These are phyloP conservation scores for Mycena galopus DNA, from an alignment of 768 basidiomycete genomes.

Conservation along the genomic window DNA sequence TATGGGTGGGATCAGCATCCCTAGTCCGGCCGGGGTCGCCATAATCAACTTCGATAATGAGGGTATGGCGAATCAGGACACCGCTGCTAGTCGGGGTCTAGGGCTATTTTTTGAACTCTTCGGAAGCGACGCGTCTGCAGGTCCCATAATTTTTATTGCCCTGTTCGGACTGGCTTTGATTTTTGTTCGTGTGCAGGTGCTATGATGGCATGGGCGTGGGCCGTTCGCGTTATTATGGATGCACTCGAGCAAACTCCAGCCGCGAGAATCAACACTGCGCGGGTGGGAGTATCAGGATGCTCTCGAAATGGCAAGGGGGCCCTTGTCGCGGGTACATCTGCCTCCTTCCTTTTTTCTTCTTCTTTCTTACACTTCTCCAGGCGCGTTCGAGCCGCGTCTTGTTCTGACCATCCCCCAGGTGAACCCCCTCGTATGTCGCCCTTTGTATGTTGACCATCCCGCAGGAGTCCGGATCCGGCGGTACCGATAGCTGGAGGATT, in stretches of 20 bases:
- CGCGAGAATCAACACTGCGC: constrained; percentile 61
- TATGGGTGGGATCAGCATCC: constrained; percentile 58
- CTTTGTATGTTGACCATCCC: constrained; percentile 71
- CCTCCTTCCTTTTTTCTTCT: no score
- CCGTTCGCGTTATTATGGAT: constrained; percentile 70
- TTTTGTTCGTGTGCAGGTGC: constrained; percentile 43
- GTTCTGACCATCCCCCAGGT: constrained; percentile 72
- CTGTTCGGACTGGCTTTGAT: neutral
- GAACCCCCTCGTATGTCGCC: no score
- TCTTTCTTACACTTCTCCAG: neutral
- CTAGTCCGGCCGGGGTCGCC: constrained; percentile 53
- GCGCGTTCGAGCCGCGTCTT: constrained; percentile 68
- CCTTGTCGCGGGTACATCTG: constrained; percentile 60
- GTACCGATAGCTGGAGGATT: constrained; percentile 70
- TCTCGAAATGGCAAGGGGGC: constrained; percentile 75
- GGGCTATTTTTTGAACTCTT: constrained; percentile 72
- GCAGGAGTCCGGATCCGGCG: constrained; percentile 73
- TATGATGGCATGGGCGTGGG: constrained; percentile 76
- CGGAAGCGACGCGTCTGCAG: constrained; percentile 59
- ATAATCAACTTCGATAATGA: constrained; percentile 66
- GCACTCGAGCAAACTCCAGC: constrained; percentile 64
- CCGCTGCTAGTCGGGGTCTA: constrained; percentile 59
- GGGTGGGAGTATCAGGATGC: constrained; percentile 70
- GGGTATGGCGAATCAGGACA: constrained; percentile 64
- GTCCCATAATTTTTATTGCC: constrained; percentile 6